phyloP scores from a whole-genome alignment of 2,329 filamentous ascomycete genomes.

The Didymella arachidicola region DNA sequence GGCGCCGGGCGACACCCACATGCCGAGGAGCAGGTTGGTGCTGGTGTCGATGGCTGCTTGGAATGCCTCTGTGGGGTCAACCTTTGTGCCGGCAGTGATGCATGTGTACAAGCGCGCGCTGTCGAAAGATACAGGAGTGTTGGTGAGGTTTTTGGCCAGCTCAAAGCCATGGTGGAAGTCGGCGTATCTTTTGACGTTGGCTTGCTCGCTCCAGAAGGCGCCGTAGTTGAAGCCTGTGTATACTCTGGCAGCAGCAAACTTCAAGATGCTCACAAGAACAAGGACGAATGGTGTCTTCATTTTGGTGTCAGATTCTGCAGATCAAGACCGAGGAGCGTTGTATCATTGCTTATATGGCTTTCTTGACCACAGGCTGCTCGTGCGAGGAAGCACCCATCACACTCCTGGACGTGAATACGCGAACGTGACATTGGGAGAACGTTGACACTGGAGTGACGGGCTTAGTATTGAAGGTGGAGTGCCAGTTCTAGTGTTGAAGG shows the following conservation, averaged over 20 bases:
- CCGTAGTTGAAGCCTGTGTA: constrained; percentile 44
- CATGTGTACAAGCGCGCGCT: constrained; percentile 75
- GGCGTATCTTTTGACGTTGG: constrained; percentile 29
- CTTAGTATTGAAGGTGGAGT: no score
- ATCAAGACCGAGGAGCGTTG: neutral
- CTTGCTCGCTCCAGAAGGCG: constrained; percentile 31
- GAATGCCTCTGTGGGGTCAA: constrained; percentile 64
- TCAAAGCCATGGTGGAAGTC: constrained; percentile 38
- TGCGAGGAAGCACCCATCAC: neutral
- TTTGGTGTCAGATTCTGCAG: neutral
- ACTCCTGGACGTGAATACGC: neutral
- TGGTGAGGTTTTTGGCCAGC: constrained; percentile 31
- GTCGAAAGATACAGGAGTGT: constrained; percentile 64
- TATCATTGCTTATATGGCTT: neutral
- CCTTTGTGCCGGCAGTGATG: constrained; percentile 57
- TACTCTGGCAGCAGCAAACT: constrained; percentile 24
- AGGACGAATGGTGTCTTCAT: neutral
- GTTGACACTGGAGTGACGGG: no score
- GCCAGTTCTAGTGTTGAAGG: no score
- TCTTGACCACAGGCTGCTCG: no score
- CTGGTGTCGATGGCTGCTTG: constrained; percentile 45
- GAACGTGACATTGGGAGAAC: neutral
- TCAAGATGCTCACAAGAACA: constrained; percentile 6
- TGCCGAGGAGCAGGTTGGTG: constrained; percentile 44
- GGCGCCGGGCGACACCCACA: constrained; percentile 35